Conservation (phyloP, 805 yeast species). For the Wickerhamiella qilinensis region DNA sequence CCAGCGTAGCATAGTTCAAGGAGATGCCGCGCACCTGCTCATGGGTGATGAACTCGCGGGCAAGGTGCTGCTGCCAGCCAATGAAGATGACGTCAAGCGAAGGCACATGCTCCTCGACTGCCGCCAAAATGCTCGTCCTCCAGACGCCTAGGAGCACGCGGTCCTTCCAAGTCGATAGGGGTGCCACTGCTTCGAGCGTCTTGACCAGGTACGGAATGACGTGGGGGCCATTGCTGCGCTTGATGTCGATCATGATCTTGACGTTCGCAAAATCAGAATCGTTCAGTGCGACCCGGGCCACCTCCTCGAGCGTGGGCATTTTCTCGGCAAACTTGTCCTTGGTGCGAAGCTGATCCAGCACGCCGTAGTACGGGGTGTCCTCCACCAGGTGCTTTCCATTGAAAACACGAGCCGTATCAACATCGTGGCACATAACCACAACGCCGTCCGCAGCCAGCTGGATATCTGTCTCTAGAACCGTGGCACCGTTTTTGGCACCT, state of each 20-base stretch:
- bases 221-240: constrained; percentile 29
- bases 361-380: constrained; percentile 23
- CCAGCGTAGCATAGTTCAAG: constrained; percentile 26
- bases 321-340: constrained; percentile 20
- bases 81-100: constrained; percentile 21
- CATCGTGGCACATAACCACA: constrained; percentile 40
- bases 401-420: constrained; percentile 34
- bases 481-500: constrained; percentile 31
- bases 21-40: constrained; percentile 45
- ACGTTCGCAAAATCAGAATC: constrained; percentile 19
- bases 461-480: constrained; percentile 38
- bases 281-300: constrained; percentile 26
- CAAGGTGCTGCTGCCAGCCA: constrained; percentile 25
- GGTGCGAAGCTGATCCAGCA: constrained; percentile 24
- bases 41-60: constrained; percentile 25
- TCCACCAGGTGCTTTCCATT: constrained; percentile 25
- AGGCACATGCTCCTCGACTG: constrained; percentile 25
- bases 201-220: constrained; percentile 27
- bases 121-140: constrained; percentile 32
- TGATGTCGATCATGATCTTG: constrained; percentile 35
- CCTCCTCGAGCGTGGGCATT: constrained; percentile 29
- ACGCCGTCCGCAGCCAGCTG: constrained; percentile 38
- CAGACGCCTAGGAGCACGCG: constrained; percentile 37
- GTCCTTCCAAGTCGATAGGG: constrained; percentile 29
- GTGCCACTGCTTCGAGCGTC: constrained; percentile 24